Base-by-base conservation (phyloP, 75 land plant genomes). In the Pinus tabuliformis region DNA sequence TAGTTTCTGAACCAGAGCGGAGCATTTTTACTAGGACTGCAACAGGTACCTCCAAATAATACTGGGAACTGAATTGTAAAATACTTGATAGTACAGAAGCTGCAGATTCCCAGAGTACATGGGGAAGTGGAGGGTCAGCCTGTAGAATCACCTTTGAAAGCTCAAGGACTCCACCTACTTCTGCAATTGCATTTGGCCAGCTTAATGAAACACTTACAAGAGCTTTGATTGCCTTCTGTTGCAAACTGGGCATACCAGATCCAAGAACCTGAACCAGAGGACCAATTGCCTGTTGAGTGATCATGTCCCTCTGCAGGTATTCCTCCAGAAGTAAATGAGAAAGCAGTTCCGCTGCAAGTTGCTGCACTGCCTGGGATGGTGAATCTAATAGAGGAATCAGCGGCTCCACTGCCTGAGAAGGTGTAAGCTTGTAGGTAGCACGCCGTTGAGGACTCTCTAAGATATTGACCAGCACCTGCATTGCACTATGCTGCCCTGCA, bases 171-270 rank as follows among this genome's bases (percentile, higher is more conserved):
- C 99, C 99, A 70, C 99, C 98, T 45, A 91, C 98, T 81, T 90
- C 96, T 63, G 93, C 97, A 77, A 96, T 91, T 71, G 92, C 92
- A 82, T 94, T 96, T 36, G 99, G 95, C 99, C 99, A 96, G 59
- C 85, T 83, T 37, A 87, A 73, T 26, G 98, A 89, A 77, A 97
- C 87, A 68, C 91, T 88, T 36, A 85, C 95, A 76, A 96, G 85
- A 73, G 99, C 99, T 70, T 86, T 92, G 22, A 96, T 84, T 45
- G 93, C 92, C 85, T 88, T 86, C 79, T 96, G 98, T 71, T 96
- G 99, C 75, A 94, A 75, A 42, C 85, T 90, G 11, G 75, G 92
- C 5, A 86, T 81, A 6, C 94, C 97, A 57, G 92, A 87, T 60
- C 93, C 95, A 75, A 94, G 93, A 75, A 90, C 81, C 57, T 89